Base-by-base conservation (phyloP, 2,329 filamentous ascomycete genomes). In the Cercospora berteroae region DNA sequence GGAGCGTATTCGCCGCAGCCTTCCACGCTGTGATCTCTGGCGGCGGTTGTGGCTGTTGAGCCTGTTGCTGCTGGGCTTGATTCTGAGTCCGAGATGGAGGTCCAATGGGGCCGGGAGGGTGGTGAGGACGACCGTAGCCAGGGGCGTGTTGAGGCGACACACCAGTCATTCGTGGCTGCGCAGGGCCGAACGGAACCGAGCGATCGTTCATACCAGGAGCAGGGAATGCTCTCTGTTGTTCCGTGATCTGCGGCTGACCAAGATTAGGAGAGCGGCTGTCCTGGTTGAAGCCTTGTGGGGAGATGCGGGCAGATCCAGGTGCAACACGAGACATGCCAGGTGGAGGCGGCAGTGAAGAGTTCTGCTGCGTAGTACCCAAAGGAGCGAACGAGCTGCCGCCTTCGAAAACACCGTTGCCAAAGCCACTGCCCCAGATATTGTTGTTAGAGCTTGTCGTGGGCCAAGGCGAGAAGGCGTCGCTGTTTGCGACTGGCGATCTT, bases 391-490 rank as follows among this genome's bases (percentile, higher is more conserved):
- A 67, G 57, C 70, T 73, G 18, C 70, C 61, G 55, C 70, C 74
- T 65, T 86, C 88, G 74, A 94, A 94, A 0, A 90, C 92, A 52
- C 91, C 91, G 76, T 94, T 94, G 3, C 91, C 91, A 20, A 94
- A 87, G 10, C 87, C 88, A 71, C 91, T 88, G 18, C 88, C 90
- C 91, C 91, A 94, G 18, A 93, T 89, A 75, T 90, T 92, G 58
- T 85, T 83, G 12, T 63, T 80, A 74, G 83, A 77, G 10, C 81
- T 70, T 83, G 83, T 57, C 48, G 73, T 73, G 10, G 75, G 72
- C 76, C 75, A 77, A 50, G 74, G 72, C 10, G 74, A 67, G 48
- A 72, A 74, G 4, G 69, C 65, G 60, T 75, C 73, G 60, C 66
- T 72, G 65, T 62, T 69, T 18, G 71, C 60, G 58, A 75, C 68